Evolutionary conservation across 2,329 filamentous ascomycete species (phyloP), one percentile per base, ranked within the genome.

Genomic region (Arthrinium puccinioides): DNA sequence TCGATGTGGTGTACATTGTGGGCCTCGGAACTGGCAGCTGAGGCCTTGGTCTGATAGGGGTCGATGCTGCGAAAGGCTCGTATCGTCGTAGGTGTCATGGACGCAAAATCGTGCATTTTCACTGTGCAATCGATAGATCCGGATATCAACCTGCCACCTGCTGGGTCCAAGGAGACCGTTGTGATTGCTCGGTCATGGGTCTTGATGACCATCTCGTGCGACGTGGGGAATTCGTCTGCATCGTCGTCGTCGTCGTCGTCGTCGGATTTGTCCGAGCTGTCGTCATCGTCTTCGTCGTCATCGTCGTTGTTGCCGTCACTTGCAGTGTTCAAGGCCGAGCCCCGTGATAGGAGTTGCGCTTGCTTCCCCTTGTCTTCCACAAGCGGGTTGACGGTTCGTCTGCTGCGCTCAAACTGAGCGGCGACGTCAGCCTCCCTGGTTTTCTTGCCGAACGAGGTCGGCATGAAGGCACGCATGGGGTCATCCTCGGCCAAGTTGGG

Each of bases 51-150:
- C 36, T 80, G 77, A 50, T 82, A 89, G 0, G 92, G 90, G 55
- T 98, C 90, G 32, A 97, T 72, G 8, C 82, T 89, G 54, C 87
- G 88, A 72, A 98, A 98, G 1, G 92, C 87, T 50, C 90, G 84
- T 36, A 98, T 74, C 0, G 92, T 97, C 5, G 88, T 92, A 2
- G 89, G 87, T 1, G 90, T 96, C 83, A 98, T 94, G 32, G 89
- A 86, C 3, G 89, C 80, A 58, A 98, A 94, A 57, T 98, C 90
- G 64, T 96, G 88, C 14, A 98, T 71, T 56, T 96, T 97, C 52
- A 97, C 67, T 2, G 79, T 86, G 60, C 88, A 94, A 61, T 98
- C 92, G 43, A 83, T 84, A 5, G 89, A 96, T 16, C 85, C 89
- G n/a, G 87, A 92, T 32, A 90, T 79, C 55, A 98, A 68, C 50